phyloP scores from a whole-genome alignment of 345 rosid genomes.

The Nephelium lappaceum region DNA sequence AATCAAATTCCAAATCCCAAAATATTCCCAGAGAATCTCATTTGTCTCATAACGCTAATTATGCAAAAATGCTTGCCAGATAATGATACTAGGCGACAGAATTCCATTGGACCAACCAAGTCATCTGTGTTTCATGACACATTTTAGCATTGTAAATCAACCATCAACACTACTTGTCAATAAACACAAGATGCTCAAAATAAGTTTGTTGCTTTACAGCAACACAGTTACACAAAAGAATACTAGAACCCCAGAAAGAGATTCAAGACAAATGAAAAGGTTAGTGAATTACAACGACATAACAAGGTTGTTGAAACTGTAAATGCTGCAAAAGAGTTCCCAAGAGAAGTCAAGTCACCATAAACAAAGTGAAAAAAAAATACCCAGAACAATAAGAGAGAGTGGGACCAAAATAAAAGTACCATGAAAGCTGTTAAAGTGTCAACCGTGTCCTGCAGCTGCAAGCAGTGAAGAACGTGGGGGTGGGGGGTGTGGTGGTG shows the following conservation, averaged over 20 bases:
- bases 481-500: neutral
- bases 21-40: constrained; percentile 34
- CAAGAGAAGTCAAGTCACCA: constrained; percentile 4
- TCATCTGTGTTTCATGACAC: neutral
- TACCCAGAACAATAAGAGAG: neutral
- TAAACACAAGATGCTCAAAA: constrained; percentile 1
- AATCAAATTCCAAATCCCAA: constrained; percentile 32
- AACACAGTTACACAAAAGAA: neutral
- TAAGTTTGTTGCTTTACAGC: neutral
- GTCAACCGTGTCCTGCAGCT: constrained; percentile 22
- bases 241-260: neutral
- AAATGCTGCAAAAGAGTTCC: constrained; percentile 11
- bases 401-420: constrained; percentile 2
- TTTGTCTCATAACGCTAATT: neutral
- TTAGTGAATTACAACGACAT: constrained; percentile 19
- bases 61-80: constrained; percentile 16
- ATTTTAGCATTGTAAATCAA: neutral
- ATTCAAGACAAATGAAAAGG: neutral
- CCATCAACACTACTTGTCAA: neutral
- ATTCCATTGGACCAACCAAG: constrained; percentile 3
- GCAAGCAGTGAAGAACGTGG: constrained; percentile 5
- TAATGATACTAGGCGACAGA: constrained; percentile 17
- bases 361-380: neutral
- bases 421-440: constrained; percentile 33
- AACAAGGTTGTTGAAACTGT: constrained; percentile 12